These are phyloP conservation scores for Candida silvatica DNA, from an alignment of 805 yeast genomes.

Conservation along the genomic window DNA sequence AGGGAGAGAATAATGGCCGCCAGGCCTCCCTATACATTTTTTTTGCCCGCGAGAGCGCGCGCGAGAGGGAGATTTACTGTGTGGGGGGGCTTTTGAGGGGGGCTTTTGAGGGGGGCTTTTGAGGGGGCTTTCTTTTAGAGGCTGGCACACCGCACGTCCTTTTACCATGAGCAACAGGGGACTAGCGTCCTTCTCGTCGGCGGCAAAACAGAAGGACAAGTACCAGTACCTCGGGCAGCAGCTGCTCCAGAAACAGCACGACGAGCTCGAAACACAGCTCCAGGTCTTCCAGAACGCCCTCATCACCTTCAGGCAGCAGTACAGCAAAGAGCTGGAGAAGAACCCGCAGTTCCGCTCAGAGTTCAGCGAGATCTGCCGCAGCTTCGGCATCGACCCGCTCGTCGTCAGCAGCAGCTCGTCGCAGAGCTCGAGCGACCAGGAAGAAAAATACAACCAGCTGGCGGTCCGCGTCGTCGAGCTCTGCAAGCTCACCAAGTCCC, in stretches of 20 bases:
- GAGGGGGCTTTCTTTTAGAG: slow-evolving; percentile 1
- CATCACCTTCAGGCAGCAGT: slow-evolving; percentile 64
- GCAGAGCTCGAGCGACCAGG: slow-evolving; percentile 24
- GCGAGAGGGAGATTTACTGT: too few relatives aligned
- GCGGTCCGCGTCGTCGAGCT: slow-evolving; percentile 70
- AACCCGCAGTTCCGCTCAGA: slow-evolving; percentile 61
- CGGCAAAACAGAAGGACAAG: slow-evolving; percentile 20
- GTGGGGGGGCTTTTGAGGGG: not conserved
- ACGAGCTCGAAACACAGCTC: slow-evolving; percentile 61
- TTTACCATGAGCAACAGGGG: slow-evolving; percentile 16
- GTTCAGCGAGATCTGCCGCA: slow-evolving; percentile 67
- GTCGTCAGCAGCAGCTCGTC: slow-evolving; percentile 25
- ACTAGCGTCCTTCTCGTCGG: slow-evolving; percentile 21
- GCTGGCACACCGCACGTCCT: too few relatives aligned
- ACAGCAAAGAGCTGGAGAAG: slow-evolving; percentile 55
- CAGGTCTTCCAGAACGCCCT: slow-evolving; percentile 71
- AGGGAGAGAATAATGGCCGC: not conserved
- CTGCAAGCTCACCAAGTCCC: slow-evolving; percentile 57
- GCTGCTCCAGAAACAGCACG: slow-evolving; percentile 44
- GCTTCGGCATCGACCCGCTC: slow-evolving; percentile 81
- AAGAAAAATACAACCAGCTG: slow-evolving; percentile 57
- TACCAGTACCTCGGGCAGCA: slow-evolving; percentile 43
- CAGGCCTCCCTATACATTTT: not conserved
- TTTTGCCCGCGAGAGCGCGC: too few relatives aligned
- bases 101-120: too few relatives aligned